A percentile compares a stretch with the other conserved stretches of the same genome.
These are phyloP conservation scores for Boletus pseudo-olivaceus DNA, from an alignment of 768 basidiomycete genomes.

Conservation along the genomic window DNA sequence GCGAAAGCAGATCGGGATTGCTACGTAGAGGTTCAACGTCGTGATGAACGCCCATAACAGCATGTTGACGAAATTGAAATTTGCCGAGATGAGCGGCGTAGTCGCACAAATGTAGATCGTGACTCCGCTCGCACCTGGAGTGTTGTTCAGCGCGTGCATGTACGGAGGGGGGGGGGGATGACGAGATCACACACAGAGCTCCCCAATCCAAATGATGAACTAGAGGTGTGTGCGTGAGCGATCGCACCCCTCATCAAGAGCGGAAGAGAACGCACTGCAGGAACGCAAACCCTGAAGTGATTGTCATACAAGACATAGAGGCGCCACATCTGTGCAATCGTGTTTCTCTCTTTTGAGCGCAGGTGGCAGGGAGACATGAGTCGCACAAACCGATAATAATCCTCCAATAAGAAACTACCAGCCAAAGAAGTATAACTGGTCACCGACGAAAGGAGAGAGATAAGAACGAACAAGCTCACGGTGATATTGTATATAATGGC, in stretches of 20 bases:
- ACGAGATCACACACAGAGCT: conserved; percentile 13
- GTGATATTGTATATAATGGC: conserved; percentile 7
- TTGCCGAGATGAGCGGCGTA: background rate
- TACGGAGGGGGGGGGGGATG: background rate
- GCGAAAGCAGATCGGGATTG: conserved; percentile 15
- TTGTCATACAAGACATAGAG: conserved; percentile 19
- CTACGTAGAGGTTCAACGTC: conserved; percentile 11
- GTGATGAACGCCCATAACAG: conserved; percentile 14
- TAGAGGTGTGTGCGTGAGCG: background rate
- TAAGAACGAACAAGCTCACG: conserved; percentile 3
- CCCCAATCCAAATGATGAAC: conserved; percentile 19
- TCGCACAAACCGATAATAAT: conserved; percentile 17
- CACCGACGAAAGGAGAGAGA: background rate
- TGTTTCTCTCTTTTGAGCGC: background rate
- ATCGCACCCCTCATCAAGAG: background rate
- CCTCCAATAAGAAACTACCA: conserved; percentile 14
- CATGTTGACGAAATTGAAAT: background rate
- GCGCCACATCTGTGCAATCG: conserved; percentile 18
- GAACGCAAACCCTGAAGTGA: conserved; percentile 9
- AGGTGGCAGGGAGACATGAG: background rate
- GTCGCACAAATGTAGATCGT: background rate
- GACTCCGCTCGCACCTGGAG: conserved; percentile 4
- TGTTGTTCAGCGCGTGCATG: background rate
- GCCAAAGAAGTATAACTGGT: background rate
- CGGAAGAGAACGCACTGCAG: conserved; percentile 12